These are phyloP conservation scores for Fonsecaea pedrosoi DNA, from an alignment of 2,329 filamentous ascomycete species.

Conservation along the genomic window DNA sequence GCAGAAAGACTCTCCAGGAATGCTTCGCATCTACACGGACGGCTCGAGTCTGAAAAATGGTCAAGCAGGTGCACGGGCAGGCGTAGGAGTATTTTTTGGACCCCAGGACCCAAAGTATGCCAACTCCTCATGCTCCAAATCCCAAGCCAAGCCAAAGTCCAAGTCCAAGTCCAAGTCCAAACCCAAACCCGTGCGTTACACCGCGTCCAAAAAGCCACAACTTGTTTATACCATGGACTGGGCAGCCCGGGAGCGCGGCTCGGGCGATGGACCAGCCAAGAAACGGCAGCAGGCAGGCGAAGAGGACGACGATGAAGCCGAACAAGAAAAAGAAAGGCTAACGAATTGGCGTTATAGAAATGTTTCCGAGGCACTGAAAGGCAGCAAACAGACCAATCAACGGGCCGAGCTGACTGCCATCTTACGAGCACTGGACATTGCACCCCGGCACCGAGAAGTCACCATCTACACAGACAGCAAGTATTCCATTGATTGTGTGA, in stretches of 20 bases:
- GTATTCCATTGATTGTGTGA: constrained; percentile 90
- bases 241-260: constrained; percentile 26
- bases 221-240: constrained; percentile 39
- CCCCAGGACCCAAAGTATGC: constrained; percentile 62
- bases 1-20: constrained; percentile 53
- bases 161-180: constrained; percentile 19
- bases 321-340: constrained; percentile 31
- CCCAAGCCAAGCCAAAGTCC: constrained; percentile 20
- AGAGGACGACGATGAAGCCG: constrained; percentile 14
- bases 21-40: constrained; percentile 68
- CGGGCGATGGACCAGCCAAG: constrained; percentile 18
- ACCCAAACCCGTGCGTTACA: constrained; percentile 28
- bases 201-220: constrained; percentile 25
- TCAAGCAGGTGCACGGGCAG: constrained; percentile 60
- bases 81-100: constrained; percentile 71
- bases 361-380: constrained; percentile 76
- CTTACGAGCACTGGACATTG: constrained; percentile 78
- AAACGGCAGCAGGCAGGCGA: constrained; percentile 2
- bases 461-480: constrained; percentile 87
- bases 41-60: constrained; percentile 68
- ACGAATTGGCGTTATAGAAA: constrained; percentile 58
- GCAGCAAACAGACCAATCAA: constrained; percentile 86
- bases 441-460: constrained; percentile 70
- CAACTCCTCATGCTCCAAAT: constrained; percentile 27
- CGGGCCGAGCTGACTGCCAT: constrained; percentile 94